phyloP scores from a whole-genome alignment of 1,284 basidiomycete species.

The Ganoderma leucocontextum region DNA sequence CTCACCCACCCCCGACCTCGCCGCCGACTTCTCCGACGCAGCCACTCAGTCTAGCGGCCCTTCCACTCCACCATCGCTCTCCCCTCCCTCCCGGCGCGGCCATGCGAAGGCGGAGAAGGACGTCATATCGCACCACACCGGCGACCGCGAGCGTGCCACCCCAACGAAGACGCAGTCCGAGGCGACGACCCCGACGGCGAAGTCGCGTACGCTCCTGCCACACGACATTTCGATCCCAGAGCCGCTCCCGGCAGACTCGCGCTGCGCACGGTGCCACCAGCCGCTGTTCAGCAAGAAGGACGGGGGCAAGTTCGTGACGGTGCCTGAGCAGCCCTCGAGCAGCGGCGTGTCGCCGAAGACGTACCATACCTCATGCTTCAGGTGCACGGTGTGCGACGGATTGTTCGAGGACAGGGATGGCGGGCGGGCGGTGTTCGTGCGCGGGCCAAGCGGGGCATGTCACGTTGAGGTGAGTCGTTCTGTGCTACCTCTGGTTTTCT shows the following conservation, averaged over 20 bases:
- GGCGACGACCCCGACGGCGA: constrained; percentile 35
- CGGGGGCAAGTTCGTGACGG: constrained; percentile 69
- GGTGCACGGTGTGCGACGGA: constrained; percentile 69
- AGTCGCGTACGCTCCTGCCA: constrained; percentile 32
- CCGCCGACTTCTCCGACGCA: constrained; percentile 68
- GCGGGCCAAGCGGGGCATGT: constrained; percentile 68
- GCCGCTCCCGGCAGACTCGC: constrained; percentile 39
- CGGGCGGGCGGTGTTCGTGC: constrained; percentile 73
- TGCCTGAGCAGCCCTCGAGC: constrained; percentile 61
- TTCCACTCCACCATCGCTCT: constrained; percentile 60
- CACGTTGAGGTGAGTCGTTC: constrained; percentile 66
- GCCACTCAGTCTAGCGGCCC: constrained; percentile 62
- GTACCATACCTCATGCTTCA: constrained; percentile 80
- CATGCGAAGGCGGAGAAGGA: constrained; percentile 21
- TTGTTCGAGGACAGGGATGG: constrained; percentile 66
- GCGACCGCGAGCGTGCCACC: constrained; percentile 2
- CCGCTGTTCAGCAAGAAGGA: constrained; percentile 64
- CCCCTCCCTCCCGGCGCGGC: constrained; percentile 40
- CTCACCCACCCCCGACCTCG: constrained; percentile 65
- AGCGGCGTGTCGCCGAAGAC: constrained; percentile 54
- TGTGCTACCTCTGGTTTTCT: constrained; percentile 6
- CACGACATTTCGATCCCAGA: constrained; percentile 36
- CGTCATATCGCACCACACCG: constrained; percentile 16
- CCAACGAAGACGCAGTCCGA: constrained; percentile 23
- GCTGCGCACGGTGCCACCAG: constrained; percentile 64